Evolutionary conservation across 257 asterid genomes (phyloP), one percentile per base, ranked within the genome.

Genomic region (Marsdenia floribunda): DNA sequence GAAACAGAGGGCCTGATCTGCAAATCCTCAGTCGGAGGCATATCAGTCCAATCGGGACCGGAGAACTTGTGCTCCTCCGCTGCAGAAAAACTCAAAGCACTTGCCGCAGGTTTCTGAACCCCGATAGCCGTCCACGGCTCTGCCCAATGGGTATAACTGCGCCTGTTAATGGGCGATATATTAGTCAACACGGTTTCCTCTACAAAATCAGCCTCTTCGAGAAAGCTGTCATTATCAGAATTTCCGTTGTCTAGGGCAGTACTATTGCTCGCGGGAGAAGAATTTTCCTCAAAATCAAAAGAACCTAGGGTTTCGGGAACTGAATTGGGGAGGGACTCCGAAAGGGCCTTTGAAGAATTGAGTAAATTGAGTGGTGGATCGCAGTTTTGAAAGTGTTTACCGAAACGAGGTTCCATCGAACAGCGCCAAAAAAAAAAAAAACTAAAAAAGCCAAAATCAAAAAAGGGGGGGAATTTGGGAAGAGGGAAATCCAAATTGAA

Each of bases 301-400:
- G 58, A 37, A 46, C 8, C n/a, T 69, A 75, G 66, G 77, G 73
- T 69, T 74, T 70, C 29, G 29, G 24, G 70, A 54, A 47, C 35
- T 73, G 75, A 44, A 59, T 13, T 72, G 3, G 52, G 21, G 6
- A 44, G 22, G 22, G 83, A 76, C 37, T 64, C 72, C 64, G 78
- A 59, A 66, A 82, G 83, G 84, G 85, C 52, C 83, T 83, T 58
- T 35, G 84, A 55, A 75, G 78, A 57, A 78, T 35, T 60, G 24
- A 50, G 57, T 1, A 76, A 78, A 73, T 80, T 46, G 37, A 78
- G 78, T 5, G 68, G 54, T 11, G 80, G n/a, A 35, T 67, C 59
- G 0, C 54, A 71, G 63, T 53, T 22, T 24, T 33, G 70, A 6
- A 35, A 72, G 76, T 54, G 63, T 24, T 77, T 38, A 16, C 24